A percentile compares a stretch with the other conserved stretches of the same genome.
Evolutionary conservation across 2,329 filamentous ascomycete species (phyloP).

Genomic region (Botrytis aclada): DNA sequence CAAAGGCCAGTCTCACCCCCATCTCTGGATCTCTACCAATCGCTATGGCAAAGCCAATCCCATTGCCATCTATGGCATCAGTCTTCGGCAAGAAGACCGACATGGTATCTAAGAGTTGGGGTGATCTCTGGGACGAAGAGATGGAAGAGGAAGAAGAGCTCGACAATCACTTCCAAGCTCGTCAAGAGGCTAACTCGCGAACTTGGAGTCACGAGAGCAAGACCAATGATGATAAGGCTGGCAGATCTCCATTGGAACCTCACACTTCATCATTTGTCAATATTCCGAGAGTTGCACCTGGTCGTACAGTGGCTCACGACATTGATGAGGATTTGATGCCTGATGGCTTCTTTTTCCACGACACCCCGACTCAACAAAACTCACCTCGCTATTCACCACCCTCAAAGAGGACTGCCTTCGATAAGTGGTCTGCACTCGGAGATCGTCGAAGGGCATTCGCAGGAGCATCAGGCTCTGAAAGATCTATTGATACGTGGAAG

Average conservation of each 20-base stretch:
- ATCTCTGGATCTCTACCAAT: constrained; percentile 73
- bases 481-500: constrained; percentile 47
- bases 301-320: constrained; percentile 44
- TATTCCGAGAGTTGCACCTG: constrained; percentile 42
- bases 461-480: constrained; percentile 49
- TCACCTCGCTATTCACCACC: constrained; percentile 60
- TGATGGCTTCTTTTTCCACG: constrained; percentile 72
- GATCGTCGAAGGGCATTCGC: constrained; percentile 72
- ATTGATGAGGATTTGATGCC: constrained; percentile 64
- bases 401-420: constrained; percentile 59
- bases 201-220: constrained; percentile 68
- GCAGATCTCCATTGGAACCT: constrained; percentile 52
- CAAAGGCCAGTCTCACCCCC: constrained; percentile 53
- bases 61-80: constrained; percentile 58
- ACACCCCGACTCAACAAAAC: constrained; percentile 43
- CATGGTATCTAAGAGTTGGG: constrained; percentile 95
- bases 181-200: constrained; percentile 62
- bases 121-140: constrained; percentile 96
- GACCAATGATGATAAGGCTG: constrained; percentile 46
- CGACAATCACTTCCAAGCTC: constrained; percentile 59
- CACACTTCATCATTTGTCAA: constrained; percentile 52
- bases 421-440: constrained; percentile 89
- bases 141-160: constrained; percentile 68
- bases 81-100: constrained; percentile 77
- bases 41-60: constrained; percentile 71